Percentiles rank a stretch among this genome's conserved stretches.
phyloP scores from a whole-genome alignment of 371 early-diverging fungal genomes.

The Zychaea mexicana region DNA sequence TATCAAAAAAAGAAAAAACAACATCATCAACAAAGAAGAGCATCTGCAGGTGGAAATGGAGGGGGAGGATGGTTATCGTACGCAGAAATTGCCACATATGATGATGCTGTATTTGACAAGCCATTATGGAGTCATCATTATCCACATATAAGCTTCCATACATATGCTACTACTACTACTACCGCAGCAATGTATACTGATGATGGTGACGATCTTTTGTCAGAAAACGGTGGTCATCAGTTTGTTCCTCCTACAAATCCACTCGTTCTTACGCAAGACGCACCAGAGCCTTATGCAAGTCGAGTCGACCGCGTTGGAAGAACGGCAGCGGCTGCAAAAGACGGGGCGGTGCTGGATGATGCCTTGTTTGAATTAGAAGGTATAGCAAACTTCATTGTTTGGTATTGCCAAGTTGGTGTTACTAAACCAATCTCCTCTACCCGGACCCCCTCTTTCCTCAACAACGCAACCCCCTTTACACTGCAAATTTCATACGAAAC shows the following conservation, averaged over 20 bases:
- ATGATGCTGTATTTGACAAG: conserved; percentile 32
- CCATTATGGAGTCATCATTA: conserved; percentile 47
- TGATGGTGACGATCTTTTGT: neutral
- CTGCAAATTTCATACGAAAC: neutral
- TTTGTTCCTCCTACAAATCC: conserved; percentile 37
- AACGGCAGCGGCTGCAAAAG: conserved; percentile 29
- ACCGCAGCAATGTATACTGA: no score
- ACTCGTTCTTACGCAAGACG: conserved; percentile 41
- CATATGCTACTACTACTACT: conserved; percentile 30
- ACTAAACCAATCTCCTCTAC: neutral
- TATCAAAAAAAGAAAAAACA: conserved; percentile 54
- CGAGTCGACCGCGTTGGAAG: conserved; percentile 41
- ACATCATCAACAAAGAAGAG: conserved; percentile 19
- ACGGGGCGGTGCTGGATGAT: conserved; percentile 41
- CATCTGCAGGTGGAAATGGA: neutral
- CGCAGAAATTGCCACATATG: conserved; percentile 58
- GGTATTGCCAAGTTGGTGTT: no score
- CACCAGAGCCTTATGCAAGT: conserved; percentile 45
- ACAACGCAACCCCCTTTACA: neutral
- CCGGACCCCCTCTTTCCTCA: neutral
- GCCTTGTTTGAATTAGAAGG: conserved; percentile 49
- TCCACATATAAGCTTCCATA: conserved; percentile 52
- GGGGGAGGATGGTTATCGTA: conserved; percentile 42
- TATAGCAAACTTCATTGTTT: conserved; percentile 3
- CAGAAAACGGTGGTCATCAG: neutral